These are phyloP conservation scores for Nadsonia starkeyi-henricii DNA, from an alignment of 1,139 yeast genomes.

Conservation along the genomic window DNA sequence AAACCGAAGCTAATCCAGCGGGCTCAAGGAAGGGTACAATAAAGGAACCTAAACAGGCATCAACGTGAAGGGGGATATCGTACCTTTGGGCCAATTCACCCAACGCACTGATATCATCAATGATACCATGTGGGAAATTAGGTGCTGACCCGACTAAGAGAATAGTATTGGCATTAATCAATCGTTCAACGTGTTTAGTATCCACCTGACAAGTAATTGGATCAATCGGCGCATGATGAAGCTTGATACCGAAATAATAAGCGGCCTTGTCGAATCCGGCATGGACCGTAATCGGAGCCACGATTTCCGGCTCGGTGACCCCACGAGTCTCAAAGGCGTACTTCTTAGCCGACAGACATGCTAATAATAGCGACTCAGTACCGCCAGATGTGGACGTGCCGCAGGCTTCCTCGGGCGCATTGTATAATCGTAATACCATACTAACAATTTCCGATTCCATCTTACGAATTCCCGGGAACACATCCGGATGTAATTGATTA, in stretches of 20 bases:
- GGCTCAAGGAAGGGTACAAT: slow-evolving; percentile 66
- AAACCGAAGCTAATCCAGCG: slow-evolving; percentile 38
- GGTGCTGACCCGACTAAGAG: slow-evolving; percentile 89
- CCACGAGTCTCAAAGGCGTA: slow-evolving; percentile 52
- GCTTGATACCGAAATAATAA: slow-evolving; percentile 73
- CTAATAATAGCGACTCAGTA: slow-evolving; percentile 74
- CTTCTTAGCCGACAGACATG: slow-evolving; percentile 71
- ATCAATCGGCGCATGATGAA: slow-evolving; percentile 69
- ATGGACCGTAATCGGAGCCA: slow-evolving; percentile 82
- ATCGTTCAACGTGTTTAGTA: slow-evolving; percentile 41
- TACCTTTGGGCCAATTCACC: slow-evolving; percentile 50
- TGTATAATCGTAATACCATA: slow-evolving; percentile 70
- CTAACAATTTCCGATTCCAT: slow-evolving; percentile 94
- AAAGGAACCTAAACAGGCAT: slow-evolving; percentile 90
- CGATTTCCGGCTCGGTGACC: slow-evolving; percentile 64
- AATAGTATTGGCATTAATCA: slow-evolving; percentile 68
- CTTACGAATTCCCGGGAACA: slow-evolving; percentile 89
- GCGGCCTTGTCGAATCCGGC: slow-evolving; percentile 96
- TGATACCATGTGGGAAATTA: slow-evolving; percentile 90
- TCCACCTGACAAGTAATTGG: slow-evolving; percentile 58
- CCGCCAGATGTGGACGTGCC: slow-evolving; percentile 98
- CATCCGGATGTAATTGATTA: slow-evolving; percentile 93
- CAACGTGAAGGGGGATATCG: slow-evolving; percentile 78
- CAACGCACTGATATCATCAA: slow-evolving; percentile 71
- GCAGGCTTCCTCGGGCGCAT: slow-evolving; percentile 59